A percentile compares a stretch with the other conserved stretches of the same genome.
Evolutionary conservation across 306 rosid species (phyloP).

Genomic region (Canavalia ensiformis): DNA sequence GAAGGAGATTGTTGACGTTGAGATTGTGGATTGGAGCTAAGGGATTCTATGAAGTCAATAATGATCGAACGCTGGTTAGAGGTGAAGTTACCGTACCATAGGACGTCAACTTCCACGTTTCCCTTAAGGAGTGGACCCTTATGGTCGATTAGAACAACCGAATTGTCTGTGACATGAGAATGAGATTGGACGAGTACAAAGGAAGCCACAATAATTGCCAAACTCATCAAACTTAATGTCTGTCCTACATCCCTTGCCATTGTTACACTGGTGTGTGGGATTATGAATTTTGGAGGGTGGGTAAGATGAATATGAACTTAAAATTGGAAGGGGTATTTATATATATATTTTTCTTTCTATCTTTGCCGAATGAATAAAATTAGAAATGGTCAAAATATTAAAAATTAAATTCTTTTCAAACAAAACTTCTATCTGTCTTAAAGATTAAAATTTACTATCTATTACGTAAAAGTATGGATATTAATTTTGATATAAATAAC

Average conservation of each 20-base stretch:
- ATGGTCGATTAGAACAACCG: constrained; percentile 62
- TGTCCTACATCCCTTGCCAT: neutral
- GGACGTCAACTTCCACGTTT: constrained; percentile 58
- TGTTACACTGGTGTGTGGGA: too few relatives aligned
- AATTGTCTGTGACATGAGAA: too few relatives aligned
- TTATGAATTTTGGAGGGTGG: neutral
- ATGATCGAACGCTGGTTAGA: constrained; percentile 56
- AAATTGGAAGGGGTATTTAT: neutral
- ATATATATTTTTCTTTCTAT: neutral
- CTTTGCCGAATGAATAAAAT: neutral
- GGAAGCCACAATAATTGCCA: neutral
- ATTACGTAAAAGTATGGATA: neutral
- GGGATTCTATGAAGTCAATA: constrained; percentile 43
- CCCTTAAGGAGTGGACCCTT: constrained; percentile 70
- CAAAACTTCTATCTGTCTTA: neutral
- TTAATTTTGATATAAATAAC: too few relatives aligned
- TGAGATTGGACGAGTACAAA: neutral
- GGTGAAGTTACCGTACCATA: constrained; percentile 74
- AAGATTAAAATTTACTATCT: neutral
- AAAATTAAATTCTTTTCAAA: neutral
- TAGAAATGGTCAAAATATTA: neutral
- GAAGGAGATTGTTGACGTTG: constrained; percentile 13
- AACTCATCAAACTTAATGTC: neutral
- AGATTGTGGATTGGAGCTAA: neutral
- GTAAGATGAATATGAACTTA: neutral